phyloP scores from a whole-genome alignment of 768 basidiomycete species.

The Boletus coccyginus region DNA sequence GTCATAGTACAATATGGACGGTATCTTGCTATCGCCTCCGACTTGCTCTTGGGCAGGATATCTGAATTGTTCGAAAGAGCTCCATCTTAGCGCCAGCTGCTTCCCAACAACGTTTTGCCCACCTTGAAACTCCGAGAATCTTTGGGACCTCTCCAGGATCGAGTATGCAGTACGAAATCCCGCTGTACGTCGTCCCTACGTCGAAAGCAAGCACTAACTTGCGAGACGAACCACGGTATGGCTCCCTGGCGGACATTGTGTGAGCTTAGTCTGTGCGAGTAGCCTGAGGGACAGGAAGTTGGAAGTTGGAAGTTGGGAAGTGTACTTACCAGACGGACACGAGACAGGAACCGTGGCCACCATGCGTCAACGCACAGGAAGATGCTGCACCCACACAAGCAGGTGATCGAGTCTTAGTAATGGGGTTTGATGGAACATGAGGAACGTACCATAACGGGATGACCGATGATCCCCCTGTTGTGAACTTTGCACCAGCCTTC shows the following conservation, averaged over 20 bases:
- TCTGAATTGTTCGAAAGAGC: slow-evolving; percentile 20
- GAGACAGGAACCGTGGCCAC: background rate
- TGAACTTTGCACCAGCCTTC: too few relatives aligned
- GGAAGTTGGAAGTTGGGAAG: background rate
- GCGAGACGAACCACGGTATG: slow-evolving; percentile 37
- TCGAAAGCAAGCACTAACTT: slow-evolving; percentile 45
- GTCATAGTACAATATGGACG: slow-evolving; percentile 49
- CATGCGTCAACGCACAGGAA: background rate
- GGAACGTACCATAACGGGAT: background rate
- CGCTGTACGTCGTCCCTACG: slow-evolving; percentile 44
- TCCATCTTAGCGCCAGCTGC: background rate
- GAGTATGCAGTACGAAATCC: slow-evolving; percentile 36
- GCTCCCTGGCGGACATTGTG: slow-evolving; percentile 26
- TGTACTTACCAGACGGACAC: background rate
- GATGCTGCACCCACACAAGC: background rate
- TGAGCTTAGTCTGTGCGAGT: background rate
- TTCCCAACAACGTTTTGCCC: background rate
- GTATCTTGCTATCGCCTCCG: slow-evolving; percentile 49
- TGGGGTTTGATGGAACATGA: background rate
- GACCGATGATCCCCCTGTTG: background rate
- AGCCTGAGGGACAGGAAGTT: background rate
- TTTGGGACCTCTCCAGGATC: slow-evolving; percentile 34
- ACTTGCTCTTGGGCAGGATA: slow-evolving; percentile 46
- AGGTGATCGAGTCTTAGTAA: background rate
- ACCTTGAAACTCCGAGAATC: slow-evolving; percentile 30